These are phyloP conservation scores for Rhizopus microsporus DNA, from an alignment of 371 early-diverging fungal species.

Conservation along the genomic window DNA sequence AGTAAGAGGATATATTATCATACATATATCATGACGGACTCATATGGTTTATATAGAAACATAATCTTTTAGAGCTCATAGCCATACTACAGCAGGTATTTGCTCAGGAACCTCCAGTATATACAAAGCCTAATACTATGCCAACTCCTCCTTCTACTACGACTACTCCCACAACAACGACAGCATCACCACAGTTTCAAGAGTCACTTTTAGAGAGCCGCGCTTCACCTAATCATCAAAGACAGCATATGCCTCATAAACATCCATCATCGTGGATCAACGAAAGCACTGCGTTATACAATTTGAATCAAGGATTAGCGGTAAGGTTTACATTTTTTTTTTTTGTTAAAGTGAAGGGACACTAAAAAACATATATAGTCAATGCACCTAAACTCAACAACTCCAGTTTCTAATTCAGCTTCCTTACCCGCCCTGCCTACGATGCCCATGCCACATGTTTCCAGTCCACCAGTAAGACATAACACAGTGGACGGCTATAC, in stretches of 20 bases:
- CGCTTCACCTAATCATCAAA: conserved; percentile 26
- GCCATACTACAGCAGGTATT: conserved; percentile 73
- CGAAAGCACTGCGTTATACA: conserved; percentile 47
- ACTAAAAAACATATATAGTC: conserved; percentile 16
- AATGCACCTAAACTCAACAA: conserved; percentile 30
- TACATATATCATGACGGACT: no score
- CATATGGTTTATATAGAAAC: conserved; percentile 39
- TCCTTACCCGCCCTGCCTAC: conserved; percentile 22
- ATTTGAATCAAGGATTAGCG: conserved; percentile 46
- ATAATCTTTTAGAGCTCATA: conserved; percentile 65
- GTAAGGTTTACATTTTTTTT: background rate
- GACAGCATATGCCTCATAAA: conserved; percentile 26
- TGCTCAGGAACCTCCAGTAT: conserved; percentile 79
- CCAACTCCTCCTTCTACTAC: conserved; percentile 7
- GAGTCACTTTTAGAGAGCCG: conserved; percentile 21
- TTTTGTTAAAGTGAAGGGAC: background rate
- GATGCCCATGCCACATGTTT: conserved; percentile 67
- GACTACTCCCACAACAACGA: background rate
- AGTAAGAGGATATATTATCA: conserved; percentile 5
- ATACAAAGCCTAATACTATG: conserved; percentile 59
- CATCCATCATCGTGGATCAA: conserved; percentile 33
- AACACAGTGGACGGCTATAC: conserved; percentile 4
- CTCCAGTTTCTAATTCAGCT: conserved; percentile 23
- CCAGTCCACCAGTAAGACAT: conserved; percentile 66
- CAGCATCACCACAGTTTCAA: conserved; percentile 28